These are phyloP conservation scores for Purshia tridentata DNA, from an alignment of 306 rosid species.

Conservation along the genomic window DNA sequence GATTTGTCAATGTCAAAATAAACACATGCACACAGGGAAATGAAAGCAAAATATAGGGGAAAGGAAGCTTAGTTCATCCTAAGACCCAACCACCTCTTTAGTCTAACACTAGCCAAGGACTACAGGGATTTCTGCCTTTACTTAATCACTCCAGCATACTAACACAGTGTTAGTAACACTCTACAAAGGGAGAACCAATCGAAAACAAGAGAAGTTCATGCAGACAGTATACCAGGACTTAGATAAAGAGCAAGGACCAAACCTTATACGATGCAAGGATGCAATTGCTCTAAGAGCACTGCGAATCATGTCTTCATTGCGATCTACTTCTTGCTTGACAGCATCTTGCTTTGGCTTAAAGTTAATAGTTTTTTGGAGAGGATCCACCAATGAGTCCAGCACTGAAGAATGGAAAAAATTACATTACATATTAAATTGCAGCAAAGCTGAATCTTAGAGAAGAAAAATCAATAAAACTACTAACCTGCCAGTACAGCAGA, in stretches of 20 bases:
- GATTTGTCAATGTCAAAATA: background rate
- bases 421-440: conserved; percentile 16
- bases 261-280: conserved; percentile 93
- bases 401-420: conserved; percentile 47
- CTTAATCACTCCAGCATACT: background rate
- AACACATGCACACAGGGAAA: background rate
- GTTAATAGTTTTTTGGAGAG: conserved; percentile 92
- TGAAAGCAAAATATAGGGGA: background rate
- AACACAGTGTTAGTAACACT: too few relatives aligned
- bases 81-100: background rate
- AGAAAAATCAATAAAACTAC: conserved; percentile 26
- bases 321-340: conserved; percentile 99
- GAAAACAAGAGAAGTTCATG: background rate
- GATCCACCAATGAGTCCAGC: conserved; percentile 97
- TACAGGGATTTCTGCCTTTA: background rate
- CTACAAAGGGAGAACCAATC: background rate
- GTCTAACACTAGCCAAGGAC: background rate
- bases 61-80: background rate
- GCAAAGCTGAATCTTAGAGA: conserved; percentile 7
- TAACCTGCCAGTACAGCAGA: conserved; percentile 93
- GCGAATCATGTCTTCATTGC: conserved; percentile 99
- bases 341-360: conserved; percentile 98
- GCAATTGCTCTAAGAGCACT: conserved; percentile 98
- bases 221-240: background rate
- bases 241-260: conserved; percentile 30